Evolutionary conservation across 257 asterid species (phyloP).

Genomic region (Rubia yunnanensis): DNA sequence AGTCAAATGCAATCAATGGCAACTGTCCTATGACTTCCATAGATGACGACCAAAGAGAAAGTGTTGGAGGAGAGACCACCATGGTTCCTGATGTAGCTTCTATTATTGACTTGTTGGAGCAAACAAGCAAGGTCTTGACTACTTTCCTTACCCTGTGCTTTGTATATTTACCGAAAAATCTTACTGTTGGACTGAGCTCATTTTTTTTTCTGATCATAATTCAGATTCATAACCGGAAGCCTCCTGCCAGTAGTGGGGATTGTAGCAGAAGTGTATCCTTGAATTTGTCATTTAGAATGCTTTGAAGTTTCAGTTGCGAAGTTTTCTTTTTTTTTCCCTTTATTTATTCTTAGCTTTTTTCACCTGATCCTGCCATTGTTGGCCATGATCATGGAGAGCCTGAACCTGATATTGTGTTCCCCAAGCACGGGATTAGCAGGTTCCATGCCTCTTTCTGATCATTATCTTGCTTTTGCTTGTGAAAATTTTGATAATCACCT

Average conservation of each 20-base stretch:
- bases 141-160: constrained; percentile 4
- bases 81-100: constrained; percentile 82
- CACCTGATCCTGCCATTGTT: constrained; percentile 54
- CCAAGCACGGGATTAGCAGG: constrained; percentile 74
- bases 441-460: constrained; percentile 8
- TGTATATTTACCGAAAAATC: background rate
- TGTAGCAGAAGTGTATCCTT: constrained; percentile 69
- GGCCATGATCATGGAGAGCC: constrained; percentile 47
- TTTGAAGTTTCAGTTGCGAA: background rate
- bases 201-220: constrained; percentile 22
- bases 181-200: background rate
- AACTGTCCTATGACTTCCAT: constrained; percentile 18
- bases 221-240: constrained; percentile 69
- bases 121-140: constrained; percentile 69
- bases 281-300: background rate
- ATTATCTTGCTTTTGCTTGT: background rate
- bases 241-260: constrained; percentile 40
- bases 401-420: constrained; percentile 40
- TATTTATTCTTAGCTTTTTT: constrained; percentile 41
- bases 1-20: constrained; percentile 14
- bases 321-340: constrained; percentile 30
- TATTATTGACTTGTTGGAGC: constrained; percentile 81
- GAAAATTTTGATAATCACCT: background rate
- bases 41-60: constrained; percentile 30
- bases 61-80: constrained; percentile 29